phyloP scores from a whole-genome alignment of 306 rosid species.

The Trifolium subterraneum region DNA sequence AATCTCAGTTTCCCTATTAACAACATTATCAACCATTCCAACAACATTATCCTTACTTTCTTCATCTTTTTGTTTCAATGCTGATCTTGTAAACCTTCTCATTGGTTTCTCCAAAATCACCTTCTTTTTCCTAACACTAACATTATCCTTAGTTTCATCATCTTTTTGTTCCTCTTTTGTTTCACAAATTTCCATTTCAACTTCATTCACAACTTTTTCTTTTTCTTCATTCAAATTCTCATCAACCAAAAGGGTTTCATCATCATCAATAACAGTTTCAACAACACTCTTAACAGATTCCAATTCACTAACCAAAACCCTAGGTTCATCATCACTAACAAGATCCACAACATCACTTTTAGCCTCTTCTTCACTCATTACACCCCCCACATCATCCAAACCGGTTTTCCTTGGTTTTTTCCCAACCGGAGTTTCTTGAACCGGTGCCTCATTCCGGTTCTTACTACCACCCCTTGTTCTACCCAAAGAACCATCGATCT shows the following conservation, averaged over 20 bases:
- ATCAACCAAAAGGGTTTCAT: constrained; percentile 22
- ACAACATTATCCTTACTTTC: constrained; percentile 17
- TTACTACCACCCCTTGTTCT: constrained; percentile 46
- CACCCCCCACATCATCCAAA: neutral
- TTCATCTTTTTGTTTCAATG: constrained; percentile 53
- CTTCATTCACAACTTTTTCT: constrained; percentile 33
- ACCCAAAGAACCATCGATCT: constrained; percentile 44
- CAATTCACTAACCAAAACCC: constrained; percentile 27
- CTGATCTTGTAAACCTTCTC: constrained; percentile 74
- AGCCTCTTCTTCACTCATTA: constrained; percentile 73
- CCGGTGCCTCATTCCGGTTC: constrained; percentile 27
- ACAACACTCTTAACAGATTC: constrained; percentile 31
- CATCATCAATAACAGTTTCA: constrained; percentile 39
- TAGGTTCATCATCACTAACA: constrained; percentile 71
- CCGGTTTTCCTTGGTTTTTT: constrained; percentile 37
- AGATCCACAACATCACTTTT: constrained; percentile 77
- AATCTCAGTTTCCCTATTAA: constrained; percentile 21
- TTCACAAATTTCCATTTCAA: neutral
- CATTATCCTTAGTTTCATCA: constrained; percentile 20
- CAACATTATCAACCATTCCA: constrained; percentile 28
- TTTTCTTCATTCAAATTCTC: constrained; percentile 35
- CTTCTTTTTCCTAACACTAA: constrained; percentile 6
- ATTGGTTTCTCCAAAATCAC: constrained; percentile 38
- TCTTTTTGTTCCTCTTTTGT: neutral
- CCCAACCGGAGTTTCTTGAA: neutral